These are phyloP conservation scores for Botrytis porri DNA, from an alignment of 2,329 filamentous ascomycete genomes.

Conservation along the genomic window DNA sequence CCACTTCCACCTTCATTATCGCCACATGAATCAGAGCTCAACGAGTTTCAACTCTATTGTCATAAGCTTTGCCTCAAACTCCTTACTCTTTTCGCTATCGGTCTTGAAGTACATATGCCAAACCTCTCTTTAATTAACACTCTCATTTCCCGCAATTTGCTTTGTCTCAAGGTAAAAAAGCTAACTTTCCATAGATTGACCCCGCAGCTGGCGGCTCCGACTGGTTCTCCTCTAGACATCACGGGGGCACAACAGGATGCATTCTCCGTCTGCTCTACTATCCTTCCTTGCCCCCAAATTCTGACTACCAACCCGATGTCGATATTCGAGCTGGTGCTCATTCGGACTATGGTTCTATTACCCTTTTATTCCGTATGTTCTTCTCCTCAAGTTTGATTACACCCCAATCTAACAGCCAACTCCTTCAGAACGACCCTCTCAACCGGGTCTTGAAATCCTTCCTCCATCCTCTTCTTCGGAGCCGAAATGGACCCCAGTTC, in stretches of 20 bases:
- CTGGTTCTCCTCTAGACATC: constrained; percentile 59
- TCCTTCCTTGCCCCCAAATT: constrained; percentile 49
- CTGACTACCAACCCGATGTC: constrained; percentile 46
- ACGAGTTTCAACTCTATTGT: constrained; percentile 67
- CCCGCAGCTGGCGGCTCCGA: constrained; percentile 28
- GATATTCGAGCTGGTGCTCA: constrained; percentile 89
- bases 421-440: constrained; percentile 61
- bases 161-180: not conserved
- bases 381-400: not conserved
- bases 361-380: constrained; percentile 65
- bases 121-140: not conserved
- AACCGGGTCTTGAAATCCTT: constrained; percentile 82
- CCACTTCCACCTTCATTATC: constrained; percentile 66
- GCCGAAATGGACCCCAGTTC: constrained; percentile 59
- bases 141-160: not conserved
- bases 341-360: constrained; percentile 72
- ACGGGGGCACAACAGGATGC: constrained; percentile 52
- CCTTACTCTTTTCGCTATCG: constrained; percentile 73
- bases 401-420: not conserved
- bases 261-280: constrained; percentile 66
- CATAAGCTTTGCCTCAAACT: constrained; percentile 69
- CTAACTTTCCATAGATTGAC: constrained; percentile 29
- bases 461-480: constrained; percentile 47
- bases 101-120: constrained; percentile 56
- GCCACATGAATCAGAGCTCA: constrained; percentile 58